Conservation (phyloP, 2,329 filamentous ascomycete genomes). For the Aaosphaeria pasadenensis region DNA sequence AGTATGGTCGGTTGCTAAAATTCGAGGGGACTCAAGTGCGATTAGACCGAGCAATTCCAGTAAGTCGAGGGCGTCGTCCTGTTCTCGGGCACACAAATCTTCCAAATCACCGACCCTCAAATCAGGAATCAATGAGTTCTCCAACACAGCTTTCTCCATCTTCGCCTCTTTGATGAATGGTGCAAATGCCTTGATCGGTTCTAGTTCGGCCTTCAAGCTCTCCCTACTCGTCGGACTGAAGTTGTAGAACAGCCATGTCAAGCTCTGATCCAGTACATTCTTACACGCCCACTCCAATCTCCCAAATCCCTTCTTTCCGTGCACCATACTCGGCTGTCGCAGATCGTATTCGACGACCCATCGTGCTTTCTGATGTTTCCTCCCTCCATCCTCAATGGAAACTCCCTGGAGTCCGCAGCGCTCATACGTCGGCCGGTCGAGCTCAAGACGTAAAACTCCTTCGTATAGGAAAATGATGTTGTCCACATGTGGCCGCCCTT, state of each 20-base stretch:
- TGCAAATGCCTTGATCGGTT: conserved; percentile 26
- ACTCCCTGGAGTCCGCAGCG: conserved; percentile 75
- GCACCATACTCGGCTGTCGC: conserved; percentile 69
- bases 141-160: conserved; percentile 8
- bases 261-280: conserved; percentile 66
- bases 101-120: conserved; percentile 14
- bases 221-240: conserved; percentile 30
- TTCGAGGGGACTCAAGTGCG: conserved; percentile 62
- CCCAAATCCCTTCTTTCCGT: conserved; percentile 80
- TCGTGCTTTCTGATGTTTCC: conserved; percentile 65
- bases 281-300: conserved; percentile 74
- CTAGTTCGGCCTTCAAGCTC: conserved; percentile 21
- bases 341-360: conserved; percentile 76
- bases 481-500: conserved; percentile 68
- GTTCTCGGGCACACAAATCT: conserved; percentile 42
- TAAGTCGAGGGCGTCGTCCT: conserved; percentile 63
- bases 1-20: conserved; percentile 56
- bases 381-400: conserved; percentile 56
- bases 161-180: conserved; percentile 18
- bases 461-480: conserved; percentile 69
- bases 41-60: conserved; percentile 76
- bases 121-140: conserved; percentile 25
- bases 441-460: conserved; percentile 69
- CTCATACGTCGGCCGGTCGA: conserved; percentile 81
- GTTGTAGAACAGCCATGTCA: conserved; percentile 78